Conservation (phyloP, 2,329 filamentous ascomycete genomes). For the Aspergillus viridinutans region DNA sequence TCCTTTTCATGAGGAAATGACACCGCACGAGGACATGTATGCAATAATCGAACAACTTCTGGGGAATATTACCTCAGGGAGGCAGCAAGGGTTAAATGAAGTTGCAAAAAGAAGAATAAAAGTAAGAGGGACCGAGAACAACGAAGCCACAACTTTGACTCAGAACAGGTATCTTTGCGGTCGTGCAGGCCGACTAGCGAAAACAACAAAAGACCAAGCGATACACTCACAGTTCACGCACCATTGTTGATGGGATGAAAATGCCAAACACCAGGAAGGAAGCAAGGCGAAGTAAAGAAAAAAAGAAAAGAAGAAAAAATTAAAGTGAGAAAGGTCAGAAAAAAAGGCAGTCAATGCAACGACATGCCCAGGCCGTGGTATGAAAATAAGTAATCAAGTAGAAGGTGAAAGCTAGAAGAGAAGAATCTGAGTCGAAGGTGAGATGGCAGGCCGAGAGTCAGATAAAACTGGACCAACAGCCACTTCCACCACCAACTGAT, state of each 20-base stretch:
- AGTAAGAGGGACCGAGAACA: constrained; percentile 9
- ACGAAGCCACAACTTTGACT: constrained; percentile 18
- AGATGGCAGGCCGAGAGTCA: background rate
- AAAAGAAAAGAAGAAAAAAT: constrained; percentile 1
- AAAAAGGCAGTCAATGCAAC: constrained; percentile 17
- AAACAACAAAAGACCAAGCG: constrained; percentile 12
- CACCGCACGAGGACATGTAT: constrained; percentile 13
- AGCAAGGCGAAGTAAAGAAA: constrained; percentile 3
- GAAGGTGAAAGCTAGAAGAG: constrained; percentile 1
- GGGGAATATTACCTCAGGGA: constrained; percentile 13
- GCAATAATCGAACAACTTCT: constrained; percentile 13
- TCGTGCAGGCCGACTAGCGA: constrained; percentile 22
- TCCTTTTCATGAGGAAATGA: constrained; percentile 2
- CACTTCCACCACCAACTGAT: background rate
- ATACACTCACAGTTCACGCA: constrained; percentile 10
- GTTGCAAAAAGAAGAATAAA: constrained; percentile 11
- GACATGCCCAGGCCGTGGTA: constrained; percentile 9
- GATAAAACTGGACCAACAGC: background rate
- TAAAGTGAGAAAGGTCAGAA: background rate
- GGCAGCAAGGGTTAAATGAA: constrained; percentile 7
- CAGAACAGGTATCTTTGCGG: constrained; percentile 33
- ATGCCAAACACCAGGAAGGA: constrained; percentile 5
- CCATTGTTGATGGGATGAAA: constrained; percentile 9
- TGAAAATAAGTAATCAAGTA: constrained; percentile 11
- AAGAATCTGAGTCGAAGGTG: constrained; percentile 3